Evolutionary conservation across 139 green algal genomes (phyloP).

Genomic region (Chlamydomonas schloesseri): DNA sequence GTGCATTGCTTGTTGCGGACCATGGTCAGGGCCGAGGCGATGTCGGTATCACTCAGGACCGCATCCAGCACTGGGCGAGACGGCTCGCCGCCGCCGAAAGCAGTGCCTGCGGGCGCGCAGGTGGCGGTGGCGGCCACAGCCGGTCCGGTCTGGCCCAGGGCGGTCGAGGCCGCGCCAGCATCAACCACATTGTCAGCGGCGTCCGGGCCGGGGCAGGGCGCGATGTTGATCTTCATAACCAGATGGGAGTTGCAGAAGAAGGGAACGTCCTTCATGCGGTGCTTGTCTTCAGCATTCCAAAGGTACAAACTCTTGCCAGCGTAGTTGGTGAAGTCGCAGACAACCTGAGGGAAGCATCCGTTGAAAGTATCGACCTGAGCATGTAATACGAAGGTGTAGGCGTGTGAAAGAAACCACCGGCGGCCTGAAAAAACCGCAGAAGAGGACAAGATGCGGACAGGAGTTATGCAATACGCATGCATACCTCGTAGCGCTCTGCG

Average conservation of each 20-base stretch:
- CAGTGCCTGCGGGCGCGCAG: not conserved
- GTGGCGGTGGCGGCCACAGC: not conserved
- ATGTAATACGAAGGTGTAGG: too few relatives aligned
- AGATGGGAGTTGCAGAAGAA: slow-evolving; percentile 30
- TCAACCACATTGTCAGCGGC: not conserved
- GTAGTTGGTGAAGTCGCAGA: slow-evolving; percentile 1
- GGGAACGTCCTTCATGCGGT: slow-evolving; percentile 13
- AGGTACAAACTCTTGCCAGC: not conserved
- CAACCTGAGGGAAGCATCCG: too few relatives aligned
- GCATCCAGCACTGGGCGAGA: not conserved
- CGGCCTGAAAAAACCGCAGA: too few relatives aligned
- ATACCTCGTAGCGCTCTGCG: slow-evolving; percentile 24
- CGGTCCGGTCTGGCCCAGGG: not conserved
- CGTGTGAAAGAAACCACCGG: too few relatives aligned
- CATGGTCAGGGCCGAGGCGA: not conserved
- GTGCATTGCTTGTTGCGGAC: not conserved
- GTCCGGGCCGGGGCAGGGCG: not conserved
- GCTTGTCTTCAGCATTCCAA: not conserved
- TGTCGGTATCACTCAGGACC: not conserved
- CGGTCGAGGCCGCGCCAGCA: not conserved
- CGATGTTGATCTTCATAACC: not conserved
- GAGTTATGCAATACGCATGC: too few relatives aligned
- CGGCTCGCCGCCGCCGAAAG: not conserved
- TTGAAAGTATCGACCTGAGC: too few relatives aligned
- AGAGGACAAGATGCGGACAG: too few relatives aligned